Conservation (phyloP, 306 rosid species). For the Castanea mollissima region DNA sequence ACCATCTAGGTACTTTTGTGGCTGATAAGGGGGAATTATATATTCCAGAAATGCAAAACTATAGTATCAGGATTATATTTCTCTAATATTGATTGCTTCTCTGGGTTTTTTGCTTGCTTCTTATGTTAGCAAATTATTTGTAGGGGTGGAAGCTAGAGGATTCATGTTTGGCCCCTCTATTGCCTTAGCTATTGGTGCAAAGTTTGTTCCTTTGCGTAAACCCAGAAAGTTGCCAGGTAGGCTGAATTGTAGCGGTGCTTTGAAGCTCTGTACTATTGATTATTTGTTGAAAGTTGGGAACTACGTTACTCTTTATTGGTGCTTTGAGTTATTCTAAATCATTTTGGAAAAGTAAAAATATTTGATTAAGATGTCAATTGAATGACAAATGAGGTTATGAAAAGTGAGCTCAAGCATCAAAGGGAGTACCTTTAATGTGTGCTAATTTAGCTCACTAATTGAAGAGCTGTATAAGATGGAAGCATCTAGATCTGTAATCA, state of each 20-base stretch:
- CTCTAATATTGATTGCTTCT: background rate
- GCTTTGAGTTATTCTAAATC: background rate
- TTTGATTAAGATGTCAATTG: background rate
- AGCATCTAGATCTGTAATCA: background rate
- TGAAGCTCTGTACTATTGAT: background rate
- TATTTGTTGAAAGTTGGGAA: background rate
- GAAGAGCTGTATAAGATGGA: background rate
- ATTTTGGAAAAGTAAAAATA: background rate
- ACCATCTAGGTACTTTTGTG: background rate
- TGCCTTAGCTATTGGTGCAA: constrained; percentile 92
- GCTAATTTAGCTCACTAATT: background rate
- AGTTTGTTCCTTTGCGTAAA: constrained; percentile 94
- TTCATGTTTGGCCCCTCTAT: constrained; percentile 94
- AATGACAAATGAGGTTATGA: background rate
- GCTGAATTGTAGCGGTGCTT: constrained; percentile 1
- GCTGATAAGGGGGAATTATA: background rate
- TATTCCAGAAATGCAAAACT: background rate
- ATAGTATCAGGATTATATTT: background rate
- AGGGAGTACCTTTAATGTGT: background rate
- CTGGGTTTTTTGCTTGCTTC: constrained; percentile 14
- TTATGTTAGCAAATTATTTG: constrained; percentile 21
- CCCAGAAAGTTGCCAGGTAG: constrained; percentile 96
- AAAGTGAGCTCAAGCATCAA: constrained; percentile 1
- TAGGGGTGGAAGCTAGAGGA: constrained; percentile 97
- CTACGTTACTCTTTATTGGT: background rate